Base-by-base conservation (phyloP, 2,329 filamentous ascomycete species). In the Fusarium nematophilum region DNA sequence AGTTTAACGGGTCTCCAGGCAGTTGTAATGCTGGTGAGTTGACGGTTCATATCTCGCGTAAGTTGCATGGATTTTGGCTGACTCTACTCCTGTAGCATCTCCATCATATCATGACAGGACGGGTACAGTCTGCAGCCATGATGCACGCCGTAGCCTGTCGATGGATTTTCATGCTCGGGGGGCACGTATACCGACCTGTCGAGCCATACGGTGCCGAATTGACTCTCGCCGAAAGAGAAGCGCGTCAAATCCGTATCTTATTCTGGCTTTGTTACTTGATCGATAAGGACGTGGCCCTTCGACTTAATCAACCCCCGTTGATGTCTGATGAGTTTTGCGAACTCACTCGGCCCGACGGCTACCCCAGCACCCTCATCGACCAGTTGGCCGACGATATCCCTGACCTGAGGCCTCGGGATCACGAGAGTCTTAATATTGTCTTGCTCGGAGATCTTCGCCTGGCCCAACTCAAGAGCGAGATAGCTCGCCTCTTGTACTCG, bases 201-300 rank as follows among this genome's bases (percentile, higher is more conserved):
- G 38, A 50, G 14, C 42, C 53, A 11, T 38, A 46, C 10, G 27
- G 52, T 3, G 46, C 45, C 1, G 45, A 44, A 5, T 44, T 66
- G 5, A 68, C 56, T 6, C 6, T 46, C 0, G 39, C 62, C 11
- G 68, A 70, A 43, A 71, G 71, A 3, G 63, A 68, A 34, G 64
- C 69, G 33, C 63, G 68, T 9, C 72, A 78, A 26, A 59, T 78
- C 0, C 72, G 78, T 2, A 64, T 70, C 21, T 50, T 84, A 0
- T 86, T 86, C 64, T 86, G 83, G 82, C 61, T 85, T 7, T 80
- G 79, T 60, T 86, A 83, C 57, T 73, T 73, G 2, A 66, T 83
- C n/a, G 83, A 86, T 60, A 85, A 83, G 55, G 83, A 85, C 25
- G 73, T 84, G 13, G 73, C 80, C 0, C 72, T 86, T 1, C 77